A percentile compares a stretch with the other conserved stretches of the same genome.
These are phyloP conservation scores for Cutaneotrichosporon cavernicola DNA, from an alignment of 1,284 basidiomycete genomes.

Conservation along the genomic window DNA sequence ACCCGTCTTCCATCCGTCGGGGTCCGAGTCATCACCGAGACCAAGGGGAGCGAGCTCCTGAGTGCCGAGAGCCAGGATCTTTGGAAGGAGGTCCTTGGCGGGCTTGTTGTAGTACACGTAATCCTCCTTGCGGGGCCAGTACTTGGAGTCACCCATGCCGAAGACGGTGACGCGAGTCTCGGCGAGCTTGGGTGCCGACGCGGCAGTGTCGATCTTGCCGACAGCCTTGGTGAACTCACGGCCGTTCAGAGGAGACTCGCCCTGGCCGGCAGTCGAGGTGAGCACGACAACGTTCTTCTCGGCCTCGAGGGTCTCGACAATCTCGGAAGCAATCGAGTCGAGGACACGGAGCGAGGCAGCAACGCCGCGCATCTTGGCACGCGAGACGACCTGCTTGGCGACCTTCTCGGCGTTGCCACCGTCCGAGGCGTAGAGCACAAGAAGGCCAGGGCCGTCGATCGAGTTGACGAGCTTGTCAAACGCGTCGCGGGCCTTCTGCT, in stretches of 20 bases:
- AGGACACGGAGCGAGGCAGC: conserved; percentile 71
- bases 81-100: conserved; percentile 81
- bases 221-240: conserved; percentile 84
- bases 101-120: conserved; percentile 98
- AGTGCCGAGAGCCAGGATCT: conserved; percentile 72
- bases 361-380: conserved; percentile 82
- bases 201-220: conserved; percentile 62
- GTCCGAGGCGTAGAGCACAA: conserved; percentile 90
- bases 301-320: conserved; percentile 62
- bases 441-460: conserved; percentile 84
- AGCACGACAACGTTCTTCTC: conserved; percentile 77
- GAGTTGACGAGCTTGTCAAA: conserved; percentile 81
- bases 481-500: conserved; percentile 76
- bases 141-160: conserved; percentile 96
- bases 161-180: conserved; percentile 81
- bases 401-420: conserved; percentile 93
- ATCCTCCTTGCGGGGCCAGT: conserved; percentile 97
- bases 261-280: conserved; percentile 97
- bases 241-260: conserved; percentile 95
- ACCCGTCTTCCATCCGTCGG: conserved; percentile 92
- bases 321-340: conserved; percentile 63
- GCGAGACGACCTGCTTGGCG: conserved; percentile 79
- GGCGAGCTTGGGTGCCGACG: conserved; percentile 44
- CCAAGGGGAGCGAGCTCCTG: conserved; percentile 71
- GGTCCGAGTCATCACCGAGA: conserved; percentile 95